Percentiles rank a stretch among this genome's conserved stretches.
Evolutionary conservation across 768 basidiomycete genomes (phyloP).

Genomic region (Hericium erinaceus): DNA sequence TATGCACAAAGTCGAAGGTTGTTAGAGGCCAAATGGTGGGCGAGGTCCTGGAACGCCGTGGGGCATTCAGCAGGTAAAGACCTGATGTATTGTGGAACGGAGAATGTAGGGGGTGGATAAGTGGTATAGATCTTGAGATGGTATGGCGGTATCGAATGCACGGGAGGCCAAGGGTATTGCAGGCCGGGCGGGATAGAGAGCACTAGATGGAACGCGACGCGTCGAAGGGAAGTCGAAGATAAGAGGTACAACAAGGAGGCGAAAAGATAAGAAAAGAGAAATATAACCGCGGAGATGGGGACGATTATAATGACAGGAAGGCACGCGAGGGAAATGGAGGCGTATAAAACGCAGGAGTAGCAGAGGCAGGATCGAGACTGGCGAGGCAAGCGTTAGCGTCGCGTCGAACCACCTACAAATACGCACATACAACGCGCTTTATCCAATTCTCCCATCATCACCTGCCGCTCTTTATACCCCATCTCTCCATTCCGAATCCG

Average conservation of each 20-base stretch:
- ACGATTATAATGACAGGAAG: neutral
- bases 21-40: neutral
- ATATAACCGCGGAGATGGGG: neutral
- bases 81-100: too few relatives aligned
- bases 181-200: neutral
- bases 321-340: neutral
- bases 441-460: neutral
- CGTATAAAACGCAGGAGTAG: neutral
- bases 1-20: neutral
- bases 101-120: too few relatives aligned
- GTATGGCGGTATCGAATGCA: too few relatives aligned
- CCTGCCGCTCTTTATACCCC: neutral
- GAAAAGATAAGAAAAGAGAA: neutral
- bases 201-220: neutral
- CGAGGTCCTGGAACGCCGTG: neutral
- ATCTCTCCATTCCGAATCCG: neutral
- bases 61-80: neutral
- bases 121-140: too few relatives aligned
- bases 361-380: neutral
- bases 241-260: neutral
- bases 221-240: neutral
- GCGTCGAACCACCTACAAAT: slow-evolving; percentile 2
- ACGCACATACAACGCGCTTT: neutral
- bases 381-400: neutral
- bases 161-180: neutral